Evolutionary conservation across 768 basidiomycete genomes (phyloP).

Genomic region (Podaxis rugospora): DNA sequence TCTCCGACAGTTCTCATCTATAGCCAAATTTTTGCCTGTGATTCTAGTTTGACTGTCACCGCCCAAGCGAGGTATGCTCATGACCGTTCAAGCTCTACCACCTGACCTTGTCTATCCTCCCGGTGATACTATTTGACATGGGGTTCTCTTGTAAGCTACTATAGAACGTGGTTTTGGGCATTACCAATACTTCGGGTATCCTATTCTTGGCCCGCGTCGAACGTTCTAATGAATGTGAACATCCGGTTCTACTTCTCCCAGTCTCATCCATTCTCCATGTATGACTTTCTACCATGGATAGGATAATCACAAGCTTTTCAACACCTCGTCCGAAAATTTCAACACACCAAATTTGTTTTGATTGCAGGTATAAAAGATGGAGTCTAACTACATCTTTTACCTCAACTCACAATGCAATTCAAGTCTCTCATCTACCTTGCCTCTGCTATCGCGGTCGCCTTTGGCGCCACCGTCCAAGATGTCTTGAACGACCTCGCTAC

Average conservation of each 20-base stretch:
- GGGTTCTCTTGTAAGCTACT: neutral
- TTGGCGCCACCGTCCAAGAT: slow-evolving; percentile 23
- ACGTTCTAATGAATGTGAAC: neutral
- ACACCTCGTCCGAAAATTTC: neutral
- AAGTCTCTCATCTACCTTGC: slow-evolving; percentile 23
- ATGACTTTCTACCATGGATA: neutral
- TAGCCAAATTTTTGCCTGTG: neutral
- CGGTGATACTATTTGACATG: neutral
- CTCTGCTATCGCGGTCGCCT: slow-evolving; percentile 17
- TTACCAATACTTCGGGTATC: neutral
- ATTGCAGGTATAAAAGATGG: neutral
- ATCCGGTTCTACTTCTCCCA: neutral
- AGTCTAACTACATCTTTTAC: neutral
- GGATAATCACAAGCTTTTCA: neutral
- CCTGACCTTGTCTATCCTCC: neutral
- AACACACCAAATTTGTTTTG: neutral
- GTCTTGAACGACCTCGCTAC: slow-evolving; percentile 25
- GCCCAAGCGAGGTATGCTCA: neutral
- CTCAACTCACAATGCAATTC: slow-evolving; percentile 21
- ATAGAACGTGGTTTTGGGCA: neutral
- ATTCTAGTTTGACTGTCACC: neutral
- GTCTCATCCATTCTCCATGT: neutral
- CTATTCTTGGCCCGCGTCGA: neutral
- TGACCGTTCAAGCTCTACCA: neutral
- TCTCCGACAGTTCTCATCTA: neutral